A percentile compares a stretch with the other conserved stretches of the same genome.
phyloP scores from a whole-genome alignment of 2,329 filamentous ascomycete species.

The Epichloe festucae region DNA sequence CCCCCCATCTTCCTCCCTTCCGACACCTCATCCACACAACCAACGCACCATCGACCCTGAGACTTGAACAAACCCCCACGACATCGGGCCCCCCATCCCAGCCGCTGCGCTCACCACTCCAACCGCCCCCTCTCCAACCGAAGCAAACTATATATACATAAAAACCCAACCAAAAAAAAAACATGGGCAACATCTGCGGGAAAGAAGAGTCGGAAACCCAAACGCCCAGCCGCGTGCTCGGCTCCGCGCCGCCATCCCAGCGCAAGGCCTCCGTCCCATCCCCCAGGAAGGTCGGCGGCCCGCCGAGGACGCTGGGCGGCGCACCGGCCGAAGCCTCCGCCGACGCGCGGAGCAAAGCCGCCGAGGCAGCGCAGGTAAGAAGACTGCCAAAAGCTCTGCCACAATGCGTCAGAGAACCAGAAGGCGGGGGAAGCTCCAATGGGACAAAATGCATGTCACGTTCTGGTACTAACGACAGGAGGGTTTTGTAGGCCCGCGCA shows the following conservation, averaged over 20 bases:
- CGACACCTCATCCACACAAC: too few species aligned
- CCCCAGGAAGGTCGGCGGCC: constrained; percentile 33
- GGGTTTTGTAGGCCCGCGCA: constrained; percentile 47
- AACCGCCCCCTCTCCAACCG: background rate
- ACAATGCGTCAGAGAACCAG: too few species aligned
- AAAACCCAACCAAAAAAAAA: background rate
- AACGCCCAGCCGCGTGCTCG: constrained; percentile 60
- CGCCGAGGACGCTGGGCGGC: constrained; percentile 52
- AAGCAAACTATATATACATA: background rate
- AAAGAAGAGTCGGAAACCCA: constrained; percentile 56
- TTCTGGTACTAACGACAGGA: background rate
- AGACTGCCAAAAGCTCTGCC: background rate
- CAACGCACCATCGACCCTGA: too few species aligned
- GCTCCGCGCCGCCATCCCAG: constrained; percentile 34
- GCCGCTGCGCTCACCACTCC: too few species aligned
- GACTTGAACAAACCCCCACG: too few species aligned
- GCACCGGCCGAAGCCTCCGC: constrained; percentile 13
- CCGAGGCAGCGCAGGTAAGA: constrained; percentile 68
- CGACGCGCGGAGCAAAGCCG: constrained; percentile 59
- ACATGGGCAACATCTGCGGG: constrained; percentile 81
- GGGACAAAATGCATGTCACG: too few species aligned
- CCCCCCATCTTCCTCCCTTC: background rate
- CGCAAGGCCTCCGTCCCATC: constrained; percentile 36
- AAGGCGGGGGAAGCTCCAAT: too few species aligned
- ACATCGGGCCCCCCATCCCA: too few species aligned